Conservation (phyloP, 2,329 filamentous ascomycete species). For the Monosporascus sp. region DNA sequence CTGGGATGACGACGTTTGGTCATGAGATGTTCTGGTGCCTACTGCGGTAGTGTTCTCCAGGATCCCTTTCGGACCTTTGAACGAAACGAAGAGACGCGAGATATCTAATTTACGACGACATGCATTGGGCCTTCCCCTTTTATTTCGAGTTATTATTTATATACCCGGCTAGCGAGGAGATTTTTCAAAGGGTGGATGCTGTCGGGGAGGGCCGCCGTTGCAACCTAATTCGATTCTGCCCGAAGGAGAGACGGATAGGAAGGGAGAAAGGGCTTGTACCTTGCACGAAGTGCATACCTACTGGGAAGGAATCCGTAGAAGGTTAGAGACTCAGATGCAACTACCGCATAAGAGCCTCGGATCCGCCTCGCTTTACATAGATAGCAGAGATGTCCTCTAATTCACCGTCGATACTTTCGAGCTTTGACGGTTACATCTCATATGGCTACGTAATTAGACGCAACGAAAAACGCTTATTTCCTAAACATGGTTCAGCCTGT, state of each 20-base stretch:
- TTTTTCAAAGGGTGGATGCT: constrained; percentile 25
- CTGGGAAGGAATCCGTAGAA: constrained; percentile 6
- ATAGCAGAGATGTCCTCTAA: neutral
- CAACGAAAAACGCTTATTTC: neutral
- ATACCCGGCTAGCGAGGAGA: constrained; percentile 33
- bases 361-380: neutral
- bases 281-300: constrained; percentile 18
- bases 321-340: constrained; percentile 4
- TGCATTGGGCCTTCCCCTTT: constrained; percentile 27
- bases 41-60: constrained; percentile 3
- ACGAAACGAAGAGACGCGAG: constrained; percentile 16
- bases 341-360: neutral
- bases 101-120: constrained; percentile 21
- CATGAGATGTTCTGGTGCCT: constrained; percentile 4
- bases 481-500: neutral
- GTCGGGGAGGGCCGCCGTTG: constrained; percentile 25
- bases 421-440: neutral
- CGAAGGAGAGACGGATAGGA: constrained; percentile 5
- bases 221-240: constrained; percentile 21
- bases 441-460: neutral
- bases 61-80: constrained; percentile 8
- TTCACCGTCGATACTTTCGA: neutral
- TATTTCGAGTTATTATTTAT: constrained; percentile 33
- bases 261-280: constrained; percentile 8
- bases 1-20: constrained; percentile 13